Evolutionary conservation across 441 rosid species (phyloP), one percentile per base, ranked within the genome.

Genomic region (Breynia disticha): DNA sequence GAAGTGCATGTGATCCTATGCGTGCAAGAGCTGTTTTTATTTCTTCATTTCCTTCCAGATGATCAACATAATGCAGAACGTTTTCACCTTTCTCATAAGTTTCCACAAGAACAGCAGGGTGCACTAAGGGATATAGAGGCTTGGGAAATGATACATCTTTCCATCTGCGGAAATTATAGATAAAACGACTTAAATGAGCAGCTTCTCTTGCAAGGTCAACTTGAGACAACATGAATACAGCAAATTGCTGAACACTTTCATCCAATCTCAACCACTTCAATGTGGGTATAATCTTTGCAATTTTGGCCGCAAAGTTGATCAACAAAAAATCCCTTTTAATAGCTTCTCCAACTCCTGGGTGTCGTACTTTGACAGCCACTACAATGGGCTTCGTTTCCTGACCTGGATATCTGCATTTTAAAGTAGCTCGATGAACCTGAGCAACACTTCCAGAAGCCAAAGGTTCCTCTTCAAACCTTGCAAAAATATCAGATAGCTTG

Each of bases 191-290:
- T 74, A 93, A 76, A 73, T 88, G 95, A 39, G 97, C 89, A 74
- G 97, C 98, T 77, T 93, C 98, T 76, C 98, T 82, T 0, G 98
- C 97, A 55, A 93, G 96, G 66, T 93, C 98, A 64, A 93, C 98
- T 75, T 93, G 98, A 64, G 98, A 93, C 87, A 93, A 62, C 98
- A 88, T 93, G 69, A 84, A 93, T 61, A 86, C 96, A 44, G 87
- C 87, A 69, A 93, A 93, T 73, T 93, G 98, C 63, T 83, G 97
- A 22, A 84, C 90, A 54, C 95, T 88, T 71, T 93, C 98, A 60
- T 93, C 32, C 32, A 24, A 24, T 24, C 32, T 24, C 32, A 24
- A 24, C 32, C 32, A 24, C 7, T 24, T 24, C 7, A 24, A 24
- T 24, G 32, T 7, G 7, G 32, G 32, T 2, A 24, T 24, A 24